Conservation (phyloP, 805 yeast genomes). For the Sugiyamaella qingdaonensis region DNA sequence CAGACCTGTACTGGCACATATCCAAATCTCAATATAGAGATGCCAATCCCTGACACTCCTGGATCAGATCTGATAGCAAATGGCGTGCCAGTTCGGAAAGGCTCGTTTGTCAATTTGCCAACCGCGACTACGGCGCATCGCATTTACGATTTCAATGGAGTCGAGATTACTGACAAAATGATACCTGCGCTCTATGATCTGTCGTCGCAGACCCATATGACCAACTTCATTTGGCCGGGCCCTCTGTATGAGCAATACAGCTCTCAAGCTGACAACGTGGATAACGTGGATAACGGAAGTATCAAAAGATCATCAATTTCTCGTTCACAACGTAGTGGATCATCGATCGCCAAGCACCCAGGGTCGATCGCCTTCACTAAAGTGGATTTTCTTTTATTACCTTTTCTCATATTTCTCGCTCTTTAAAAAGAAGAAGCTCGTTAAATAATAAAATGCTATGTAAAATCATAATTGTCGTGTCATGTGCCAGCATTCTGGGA, state of each 20-base stretch:
- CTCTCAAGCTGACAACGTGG: not conserved
- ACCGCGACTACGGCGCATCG: conserved; percentile 20
- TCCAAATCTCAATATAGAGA: conserved; percentile 23
- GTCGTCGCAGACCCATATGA: not conserved
- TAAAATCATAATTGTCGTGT: not conserved
- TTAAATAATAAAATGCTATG: not conserved
- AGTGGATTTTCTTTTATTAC: not conserved
- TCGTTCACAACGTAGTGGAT: not conserved
- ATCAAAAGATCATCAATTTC: not conserved
- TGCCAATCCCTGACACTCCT: conserved; percentile 30
- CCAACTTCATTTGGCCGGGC: not conserved
- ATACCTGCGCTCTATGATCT: not conserved
- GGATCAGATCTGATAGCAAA: conserved; percentile 32
- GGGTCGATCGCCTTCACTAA: not conserved
- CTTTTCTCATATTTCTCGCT: not conserved
- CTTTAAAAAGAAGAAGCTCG: not conserved
- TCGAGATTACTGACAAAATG: conserved; percentile 16
- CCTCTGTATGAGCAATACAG: not conserved
- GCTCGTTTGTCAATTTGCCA: conserved; percentile 21
- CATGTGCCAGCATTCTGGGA: not conserved
- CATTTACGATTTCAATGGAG: conserved; percentile 25
- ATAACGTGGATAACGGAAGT: not conserved
- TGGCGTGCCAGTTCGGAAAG: conserved; percentile 32
- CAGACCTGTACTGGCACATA: conserved; percentile 19
- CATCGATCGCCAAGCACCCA: not conserved